Conservation (phyloP, 345 rosid genomes). For the Linum usitatissimum region DNA sequence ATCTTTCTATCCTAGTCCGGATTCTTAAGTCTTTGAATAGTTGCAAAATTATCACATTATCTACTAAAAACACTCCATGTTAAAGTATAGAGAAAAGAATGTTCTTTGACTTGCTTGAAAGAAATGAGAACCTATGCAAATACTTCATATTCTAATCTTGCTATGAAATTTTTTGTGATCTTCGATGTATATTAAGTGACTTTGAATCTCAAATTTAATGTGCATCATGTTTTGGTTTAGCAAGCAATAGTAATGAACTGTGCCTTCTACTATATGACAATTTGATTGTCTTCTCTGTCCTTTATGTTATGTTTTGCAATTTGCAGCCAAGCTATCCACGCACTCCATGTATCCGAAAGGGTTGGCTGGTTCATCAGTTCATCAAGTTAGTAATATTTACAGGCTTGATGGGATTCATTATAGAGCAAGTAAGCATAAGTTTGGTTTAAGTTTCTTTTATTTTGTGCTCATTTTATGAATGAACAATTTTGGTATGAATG, state of each 20-base stretch:
- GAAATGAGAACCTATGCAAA: no score
- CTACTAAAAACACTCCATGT: not conserved
- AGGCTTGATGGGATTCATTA: slow-evolving; percentile 91
- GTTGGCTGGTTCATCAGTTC: slow-evolving; percentile 88
- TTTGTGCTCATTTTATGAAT: not conserved
- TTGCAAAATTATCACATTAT: no score
- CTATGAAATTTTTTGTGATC: no score
- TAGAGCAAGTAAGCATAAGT: slow-evolving; percentile 62
- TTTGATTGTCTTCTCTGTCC: not conserved
- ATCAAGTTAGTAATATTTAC: slow-evolving; percentile 74
- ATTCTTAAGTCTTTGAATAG: not conserved
- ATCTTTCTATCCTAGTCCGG: not conserved
- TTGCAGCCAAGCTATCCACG: slow-evolving; percentile 81
- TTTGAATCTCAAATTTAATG: no score
- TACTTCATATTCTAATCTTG: no score
- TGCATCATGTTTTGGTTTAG: not conserved
- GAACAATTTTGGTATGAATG: not conserved
- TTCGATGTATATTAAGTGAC: no score
- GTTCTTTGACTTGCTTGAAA: not conserved
- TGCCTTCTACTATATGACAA: not conserved
- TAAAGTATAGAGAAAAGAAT: not conserved
- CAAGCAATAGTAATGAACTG: no score
- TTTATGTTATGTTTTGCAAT: slow-evolving; percentile 9
- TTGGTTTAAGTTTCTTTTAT: slow-evolving; percentile 11
- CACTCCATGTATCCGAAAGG: slow-evolving; percentile 57